Base-by-base conservation (phyloP, 106 monocot species). In the Allium fistulosum region DNA sequence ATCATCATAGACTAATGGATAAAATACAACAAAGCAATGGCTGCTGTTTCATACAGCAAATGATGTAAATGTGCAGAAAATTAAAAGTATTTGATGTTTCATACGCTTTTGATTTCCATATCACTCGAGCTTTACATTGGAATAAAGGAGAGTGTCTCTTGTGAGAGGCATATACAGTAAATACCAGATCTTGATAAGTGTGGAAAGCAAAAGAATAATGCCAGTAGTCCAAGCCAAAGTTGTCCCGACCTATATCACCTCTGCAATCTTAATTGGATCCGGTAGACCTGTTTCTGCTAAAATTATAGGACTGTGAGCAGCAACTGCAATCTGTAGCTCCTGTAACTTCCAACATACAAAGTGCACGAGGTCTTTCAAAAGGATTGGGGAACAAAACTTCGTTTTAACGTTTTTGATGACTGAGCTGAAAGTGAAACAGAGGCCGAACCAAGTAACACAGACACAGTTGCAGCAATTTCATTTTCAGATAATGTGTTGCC, bases 91-190 rank as follows among this genome's bases (percentile, higher is more conserved):
- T 37, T 37, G 2, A 4, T 2, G 37, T 37, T 37, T 37, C 5
- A 5, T 37, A 37, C 1, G 37, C 37, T 37, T 37, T 4, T 37
- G 37, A 37, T 37, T 37, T 2, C 37, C 18, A n/a, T 68, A 68
- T 80, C 76, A 92, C 57, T 99, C 97, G n/a, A 99, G 69, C 73
- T 99, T 99, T 57, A 92, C 86, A 78, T 99, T 99, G 58, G 92
- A 83, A 63, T 99, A 99, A 17, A 99, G 97, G 28, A 99, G 92
- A 60, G 97, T 92, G 75, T 99, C 97, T 73, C 97, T 99, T 61
- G 89, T 99, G 28, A 99, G 82, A 46, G 92, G 92, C 97, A 99
- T 99, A 52, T 87, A 75, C 26, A 92, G 37, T 51, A 99, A 70
- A 66, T 84, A 68, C 72, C 63, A 90, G 15, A 81, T 55, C 97